Evolutionary conservation across 768 basidiomycete genomes (phyloP), one percentile per base, ranked within the genome.

Genomic region (Mycena latifolia): DNA sequence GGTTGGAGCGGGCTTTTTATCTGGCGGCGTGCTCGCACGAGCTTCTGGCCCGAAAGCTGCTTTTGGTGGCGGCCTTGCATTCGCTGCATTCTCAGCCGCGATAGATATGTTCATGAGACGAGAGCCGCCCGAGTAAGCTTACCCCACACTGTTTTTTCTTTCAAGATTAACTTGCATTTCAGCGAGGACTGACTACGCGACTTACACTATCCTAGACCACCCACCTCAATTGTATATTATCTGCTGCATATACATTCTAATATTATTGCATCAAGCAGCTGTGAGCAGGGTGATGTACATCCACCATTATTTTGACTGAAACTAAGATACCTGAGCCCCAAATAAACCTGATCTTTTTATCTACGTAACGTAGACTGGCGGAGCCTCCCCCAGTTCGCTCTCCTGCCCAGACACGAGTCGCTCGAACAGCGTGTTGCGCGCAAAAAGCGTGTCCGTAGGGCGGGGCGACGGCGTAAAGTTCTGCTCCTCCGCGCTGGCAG

Each of bases 61-160:
- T 20, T 69, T 96, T n/a, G 90, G 92, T 50, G 97, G 97, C 72
- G 97, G 94, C 22, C 66, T 95, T 11, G 95, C 92, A 0, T 99
- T 99, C 74, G 95, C 94, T 15, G 95, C 92, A 2, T 99, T 99
- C 81, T 97, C 96, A 15, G 89, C 89, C 0, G 95, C 86, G 14
- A 96, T 99, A 69, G 97, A 99, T 77, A 73, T 89, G 28, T 97
- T 93, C 77, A 77, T 95, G 65, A 86, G 92, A 77, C 83, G 92
- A 76, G 92, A 94, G 76, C 81, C 92, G n/a, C 76, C 90, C 73
- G 93, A 94, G 93, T 91, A 72, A 76, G 90, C 4, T 35, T 27
- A 29, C 77, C 51, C 52, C 39, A 29, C 43, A 18, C 33, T 24
- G 31, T 22, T 52, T 50, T 41, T n/a, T 6, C 33, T 35, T 35